Conservation (phyloP, 495 filamentous ascomycete genomes). For the Lichenothelia convexa region DNA sequence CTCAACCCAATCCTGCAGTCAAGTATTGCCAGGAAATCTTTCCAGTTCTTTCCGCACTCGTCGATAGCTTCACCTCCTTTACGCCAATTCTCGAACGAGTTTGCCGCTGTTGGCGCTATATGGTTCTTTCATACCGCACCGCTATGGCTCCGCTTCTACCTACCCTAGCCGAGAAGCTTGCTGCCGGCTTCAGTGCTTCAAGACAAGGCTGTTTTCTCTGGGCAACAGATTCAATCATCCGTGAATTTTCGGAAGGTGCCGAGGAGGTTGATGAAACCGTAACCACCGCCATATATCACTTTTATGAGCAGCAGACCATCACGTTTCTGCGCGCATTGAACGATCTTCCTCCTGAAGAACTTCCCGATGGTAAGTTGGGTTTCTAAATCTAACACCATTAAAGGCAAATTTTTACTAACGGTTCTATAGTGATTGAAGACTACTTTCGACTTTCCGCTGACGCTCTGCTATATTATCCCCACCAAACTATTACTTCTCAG, state of each 20-base stretch:
- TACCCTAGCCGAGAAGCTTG: constrained; percentile 69
- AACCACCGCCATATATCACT: constrained; percentile 76
- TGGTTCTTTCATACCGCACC: constrained; percentile 88
- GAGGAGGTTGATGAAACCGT: constrained; percentile 68
- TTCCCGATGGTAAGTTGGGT: constrained; percentile 68
- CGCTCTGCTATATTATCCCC: constrained; percentile 79
- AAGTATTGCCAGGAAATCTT: constrained; percentile 92
- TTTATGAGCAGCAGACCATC: constrained; percentile 81
- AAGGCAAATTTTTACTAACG: not conserved
- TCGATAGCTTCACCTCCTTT: constrained; percentile 67
- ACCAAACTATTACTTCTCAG: constrained; percentile 54
- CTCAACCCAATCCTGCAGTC: constrained; percentile 70
- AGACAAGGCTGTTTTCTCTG: constrained; percentile 93
- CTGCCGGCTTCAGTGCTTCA: constrained; percentile 63
- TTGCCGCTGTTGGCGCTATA: constrained; percentile 85
- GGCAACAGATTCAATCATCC: constrained; percentile 85
- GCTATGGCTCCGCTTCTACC: constrained; percentile 74
- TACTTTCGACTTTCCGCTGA: constrained; percentile 89
- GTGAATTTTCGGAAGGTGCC: constrained; percentile 80
- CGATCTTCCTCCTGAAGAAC: constrained; percentile 64
- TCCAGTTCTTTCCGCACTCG: constrained; percentile 63
- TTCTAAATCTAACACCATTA: no score
- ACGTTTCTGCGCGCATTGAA: constrained; percentile 79
- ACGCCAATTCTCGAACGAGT: constrained; percentile 82
- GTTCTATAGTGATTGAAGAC: constrained; percentile 72